These are phyloP conservation scores for Gentiana macrophylla DNA, from an alignment of 257 asterid genomes.

Conservation along the genomic window DNA sequence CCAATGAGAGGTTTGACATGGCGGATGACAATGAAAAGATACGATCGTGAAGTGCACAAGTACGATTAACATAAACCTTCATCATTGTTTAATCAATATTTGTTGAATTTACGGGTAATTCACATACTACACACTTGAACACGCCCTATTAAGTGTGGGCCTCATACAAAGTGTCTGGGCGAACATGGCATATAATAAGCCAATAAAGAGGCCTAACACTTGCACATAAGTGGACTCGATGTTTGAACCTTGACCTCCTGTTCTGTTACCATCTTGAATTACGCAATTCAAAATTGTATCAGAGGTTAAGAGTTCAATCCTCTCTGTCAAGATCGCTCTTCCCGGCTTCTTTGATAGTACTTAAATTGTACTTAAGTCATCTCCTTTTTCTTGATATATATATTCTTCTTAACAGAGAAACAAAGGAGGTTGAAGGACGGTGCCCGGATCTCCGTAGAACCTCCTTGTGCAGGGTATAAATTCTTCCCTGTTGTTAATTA, in stretches of 20 bases:
- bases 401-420: conserved; percentile 33
- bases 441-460: conserved; percentile 70
- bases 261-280: no score
- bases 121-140: background rate
- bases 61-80: conserved; percentile 6
- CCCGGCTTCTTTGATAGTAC: conserved; percentile 2
- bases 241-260: no score
- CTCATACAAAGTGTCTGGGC: background rate
- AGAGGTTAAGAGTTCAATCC: no score
- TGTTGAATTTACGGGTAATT: background rate
- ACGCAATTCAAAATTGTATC: no score
- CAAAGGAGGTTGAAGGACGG: conserved; percentile 74
- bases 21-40: conserved; percentile 68
- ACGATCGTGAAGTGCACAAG: conserved; percentile 80
- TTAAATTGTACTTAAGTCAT: background rate
- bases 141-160: no score
- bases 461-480: conserved; percentile 90
- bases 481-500: background rate
- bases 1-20: conserved; percentile 74
- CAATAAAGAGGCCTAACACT: no score
- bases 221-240: no score
- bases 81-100: background rate
- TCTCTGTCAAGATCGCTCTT: background rate
- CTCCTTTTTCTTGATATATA: background rate
- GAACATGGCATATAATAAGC: no score